phyloP scores from a whole-genome alignment of 768 basidiomycete genomes.

The Boletus bicolor region DNA sequence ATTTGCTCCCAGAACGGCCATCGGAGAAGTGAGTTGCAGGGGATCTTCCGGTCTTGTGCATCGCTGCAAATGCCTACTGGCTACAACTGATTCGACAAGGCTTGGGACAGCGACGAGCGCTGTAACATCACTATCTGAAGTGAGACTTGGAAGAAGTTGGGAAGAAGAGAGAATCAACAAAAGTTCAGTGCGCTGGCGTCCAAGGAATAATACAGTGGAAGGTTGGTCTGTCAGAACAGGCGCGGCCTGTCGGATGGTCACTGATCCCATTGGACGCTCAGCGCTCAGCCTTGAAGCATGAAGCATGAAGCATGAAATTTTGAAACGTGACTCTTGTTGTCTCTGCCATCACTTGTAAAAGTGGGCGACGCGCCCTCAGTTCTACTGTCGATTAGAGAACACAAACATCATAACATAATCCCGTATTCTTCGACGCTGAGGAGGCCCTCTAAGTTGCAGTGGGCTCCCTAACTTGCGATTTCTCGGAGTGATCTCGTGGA shows the following conservation, averaged over 20 bases:
- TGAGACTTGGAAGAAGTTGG: constrained; percentile 29
- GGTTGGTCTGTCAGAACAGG: constrained; percentile 40
- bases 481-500: constrained; percentile 67
- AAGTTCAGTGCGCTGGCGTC: constrained; percentile 94
- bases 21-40: no score
- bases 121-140: no score
- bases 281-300: constrained; percentile 54
- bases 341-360: constrained; percentile 61
- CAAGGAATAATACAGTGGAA: constrained; percentile 61
- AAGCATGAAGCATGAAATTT: constrained; percentile 40
- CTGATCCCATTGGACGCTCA: constrained; percentile 43
- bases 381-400: not conserved
- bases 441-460: constrained; percentile 46
- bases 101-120: no score
- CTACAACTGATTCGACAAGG: no score
- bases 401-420: constrained; percentile 73
- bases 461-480: constrained; percentile 63
- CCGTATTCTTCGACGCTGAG: constrained; percentile 77
- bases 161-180: constrained; percentile 75
- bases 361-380: no score
- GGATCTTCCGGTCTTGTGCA: no score
- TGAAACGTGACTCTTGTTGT: constrained; percentile 43
- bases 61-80: no score
- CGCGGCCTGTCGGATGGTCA: constrained; percentile 41
- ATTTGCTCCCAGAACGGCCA: no score